phyloP scores from a whole-genome alignment of 495 filamentous ascomycete species.

The Neurospora sublineolata region DNA sequence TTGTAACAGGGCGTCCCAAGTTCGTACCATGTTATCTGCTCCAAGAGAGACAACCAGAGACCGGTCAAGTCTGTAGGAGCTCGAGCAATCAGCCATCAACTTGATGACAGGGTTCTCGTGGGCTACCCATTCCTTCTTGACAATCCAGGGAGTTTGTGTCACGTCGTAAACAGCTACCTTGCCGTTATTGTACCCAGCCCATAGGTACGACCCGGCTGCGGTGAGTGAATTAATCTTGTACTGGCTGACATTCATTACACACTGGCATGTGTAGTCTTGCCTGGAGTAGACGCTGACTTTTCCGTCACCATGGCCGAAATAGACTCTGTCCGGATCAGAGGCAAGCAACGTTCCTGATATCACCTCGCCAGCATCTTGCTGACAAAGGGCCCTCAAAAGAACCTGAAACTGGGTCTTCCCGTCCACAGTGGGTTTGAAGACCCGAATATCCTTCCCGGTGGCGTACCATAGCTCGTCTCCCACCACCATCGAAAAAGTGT shows the following conservation, averaged over 20 bases:
- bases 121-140: conserved; percentile 89
- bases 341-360: conserved; percentile 70
- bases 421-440: conserved; percentile 67
- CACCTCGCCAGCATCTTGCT: conserved; percentile 66
- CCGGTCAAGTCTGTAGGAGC: conserved; percentile 76
- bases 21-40: conserved; percentile 68
- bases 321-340: conserved; percentile 67
- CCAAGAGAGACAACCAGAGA: conserved; percentile 83
- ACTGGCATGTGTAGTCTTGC: conserved; percentile 59
- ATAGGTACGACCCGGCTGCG: conserved; percentile 74
- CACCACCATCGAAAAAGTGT: conserved; percentile 76
- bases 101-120: conserved; percentile 71
- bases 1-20: conserved; percentile 89
- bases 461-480: conserved; percentile 80
- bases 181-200: conserved; percentile 93
- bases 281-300: conserved; percentile 87
- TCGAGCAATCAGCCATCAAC: conserved; percentile 67
- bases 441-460: conserved; percentile 72
- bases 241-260: conserved; percentile 70
- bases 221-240: conserved; percentile 91
- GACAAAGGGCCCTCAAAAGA: conserved; percentile 51
- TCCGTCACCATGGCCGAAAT: conserved; percentile 85
- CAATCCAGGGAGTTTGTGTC: conserved; percentile 65
- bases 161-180: conserved; percentile 92
- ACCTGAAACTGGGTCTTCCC: conserved; percentile 57